phyloP scores from a whole-genome alignment of 1,284 basidiomycete genomes.

The Pterulicium gracile region DNA sequence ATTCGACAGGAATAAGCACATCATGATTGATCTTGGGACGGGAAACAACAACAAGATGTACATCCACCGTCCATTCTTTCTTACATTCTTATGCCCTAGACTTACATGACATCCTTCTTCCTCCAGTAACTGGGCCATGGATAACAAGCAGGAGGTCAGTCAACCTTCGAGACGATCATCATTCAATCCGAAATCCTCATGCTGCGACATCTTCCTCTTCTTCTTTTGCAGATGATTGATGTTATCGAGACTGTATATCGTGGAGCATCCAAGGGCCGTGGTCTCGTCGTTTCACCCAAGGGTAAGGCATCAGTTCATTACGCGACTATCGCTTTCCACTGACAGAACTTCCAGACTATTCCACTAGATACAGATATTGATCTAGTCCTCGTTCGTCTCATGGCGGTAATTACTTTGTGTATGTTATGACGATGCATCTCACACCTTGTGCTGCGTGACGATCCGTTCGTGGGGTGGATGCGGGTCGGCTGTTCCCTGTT shows the following conservation, averaged over 20 bases:
- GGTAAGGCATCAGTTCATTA: conserved; percentile 36
- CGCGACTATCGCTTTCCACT: background rate
- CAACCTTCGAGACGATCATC: conserved; percentile 1
- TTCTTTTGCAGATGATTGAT: conserved; percentile 70
- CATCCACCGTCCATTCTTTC: conserved; percentile 19
- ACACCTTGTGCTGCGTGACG: too few species aligned
- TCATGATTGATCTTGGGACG: conserved; percentile 99
- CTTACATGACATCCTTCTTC: conserved; percentile 5
- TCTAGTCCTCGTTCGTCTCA: too few species aligned
- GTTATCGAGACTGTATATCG: conserved; percentile 98
- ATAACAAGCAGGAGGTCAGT: conserved; percentile 89
- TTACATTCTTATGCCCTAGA: background rate
- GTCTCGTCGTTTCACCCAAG: conserved; percentile 96
- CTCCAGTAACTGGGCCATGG: conserved; percentile 90
- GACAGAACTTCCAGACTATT: conserved; percentile 51
- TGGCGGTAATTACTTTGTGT: too few species aligned
- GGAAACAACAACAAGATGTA: conserved; percentile 99
- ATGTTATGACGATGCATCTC: too few species aligned
- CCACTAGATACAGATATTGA: conserved; percentile 75
- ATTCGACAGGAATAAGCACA: conserved; percentile 82
- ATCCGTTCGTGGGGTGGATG: too few species aligned
- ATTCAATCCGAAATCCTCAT: background rate
- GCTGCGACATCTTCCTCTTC: conserved; percentile 7
- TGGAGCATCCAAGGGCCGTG: conserved; percentile 94
- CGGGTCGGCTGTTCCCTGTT: too few species aligned